These are phyloP conservation scores for Galerina marginata DNA, from an alignment of 768 basidiomycete species.

Conservation along the genomic window DNA sequence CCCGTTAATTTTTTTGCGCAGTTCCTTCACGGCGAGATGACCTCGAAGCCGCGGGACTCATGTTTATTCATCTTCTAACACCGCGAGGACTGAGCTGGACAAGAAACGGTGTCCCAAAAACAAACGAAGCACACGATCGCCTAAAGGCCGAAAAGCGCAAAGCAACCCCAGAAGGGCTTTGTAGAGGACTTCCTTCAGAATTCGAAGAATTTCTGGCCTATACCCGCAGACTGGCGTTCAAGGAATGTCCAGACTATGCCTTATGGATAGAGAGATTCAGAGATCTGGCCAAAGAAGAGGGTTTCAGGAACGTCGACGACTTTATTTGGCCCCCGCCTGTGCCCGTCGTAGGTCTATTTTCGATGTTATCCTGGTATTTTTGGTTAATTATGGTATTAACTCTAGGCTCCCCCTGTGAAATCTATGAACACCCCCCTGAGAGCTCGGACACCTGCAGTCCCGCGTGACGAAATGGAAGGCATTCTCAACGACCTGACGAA, in stretches of 20 bases:
- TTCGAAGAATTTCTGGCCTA: constrained; percentile 82
- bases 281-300: constrained; percentile 62
- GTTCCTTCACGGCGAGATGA: constrained; percentile 83
- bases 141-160: constrained; percentile 68
- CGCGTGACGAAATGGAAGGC: constrained; percentile 52
- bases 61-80: constrained; percentile 82
- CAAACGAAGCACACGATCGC: constrained; percentile 62
- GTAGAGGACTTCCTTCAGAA: constrained; percentile 67
- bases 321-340: constrained; percentile 79
- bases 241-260: constrained; percentile 71
- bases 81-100: constrained; percentile 81
- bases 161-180: constrained; percentile 69
- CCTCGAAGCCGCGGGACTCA: constrained; percentile 75
- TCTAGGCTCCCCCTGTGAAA: constrained; percentile 29
- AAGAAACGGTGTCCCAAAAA: constrained; percentile 79
- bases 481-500: constrained; percentile 66
- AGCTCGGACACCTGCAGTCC: constrained; percentile 40
- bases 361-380: neutral
- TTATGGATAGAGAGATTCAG: constrained; percentile 70
- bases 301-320: constrained; percentile 59
- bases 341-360: constrained; percentile 31
- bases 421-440: constrained; percentile 41
- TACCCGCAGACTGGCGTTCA: constrained; percentile 70
- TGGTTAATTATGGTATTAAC: neutral
- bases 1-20: constrained; percentile 29